These are phyloP conservation scores for Pseudopyrenochaeta lycopersici DNA, from an alignment of 2,329 filamentous ascomycete genomes.

Conservation along the genomic window DNA sequence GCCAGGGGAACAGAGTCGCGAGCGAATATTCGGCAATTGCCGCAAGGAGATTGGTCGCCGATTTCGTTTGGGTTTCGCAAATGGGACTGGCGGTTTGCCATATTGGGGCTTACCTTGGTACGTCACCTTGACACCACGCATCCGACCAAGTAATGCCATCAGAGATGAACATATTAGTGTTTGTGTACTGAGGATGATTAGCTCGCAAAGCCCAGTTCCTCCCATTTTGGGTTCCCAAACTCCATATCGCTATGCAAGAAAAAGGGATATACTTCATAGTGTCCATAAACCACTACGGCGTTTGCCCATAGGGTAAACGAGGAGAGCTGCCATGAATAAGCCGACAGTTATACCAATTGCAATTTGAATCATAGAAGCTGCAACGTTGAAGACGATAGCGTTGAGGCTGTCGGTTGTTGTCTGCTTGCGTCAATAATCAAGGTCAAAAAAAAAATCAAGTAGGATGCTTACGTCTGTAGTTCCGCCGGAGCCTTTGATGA, in stretches of 20 bases:
- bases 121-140: conserved; percentile 28
- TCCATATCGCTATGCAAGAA: conserved; percentile 28
- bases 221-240: conserved; percentile 20
- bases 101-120: conserved; percentile 22
- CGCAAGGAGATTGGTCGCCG: background rate
- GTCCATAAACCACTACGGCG: conserved; percentile 51
- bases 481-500: conserved; percentile 31
- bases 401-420: conserved; percentile 31
- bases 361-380: conserved; percentile 59
- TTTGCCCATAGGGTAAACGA: conserved; percentile 61
- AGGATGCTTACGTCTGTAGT: conserved; percentile 18
- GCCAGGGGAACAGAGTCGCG: background rate
- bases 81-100: conserved; percentile 3
- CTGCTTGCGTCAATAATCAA: conserved; percentile 9
- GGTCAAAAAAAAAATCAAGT: background rate
- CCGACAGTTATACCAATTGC: conserved; percentile 63
- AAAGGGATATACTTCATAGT: conserved; percentile 34
- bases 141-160: conserved; percentile 11
- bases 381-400: conserved; percentile 53
- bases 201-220: conserved; percentile 13
- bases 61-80: conserved; percentile 5
- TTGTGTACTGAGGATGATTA: conserved; percentile 30
- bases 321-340: conserved; percentile 58
- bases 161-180: conserved; percentile 16
- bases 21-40: background rate